A percentile compares a stretch with the other conserved stretches of the same genome.
These are phyloP conservation scores for Porphyrellus cyaneotinctus DNA, from an alignment of 768 basidiomycete genomes.

Conservation along the genomic window DNA sequence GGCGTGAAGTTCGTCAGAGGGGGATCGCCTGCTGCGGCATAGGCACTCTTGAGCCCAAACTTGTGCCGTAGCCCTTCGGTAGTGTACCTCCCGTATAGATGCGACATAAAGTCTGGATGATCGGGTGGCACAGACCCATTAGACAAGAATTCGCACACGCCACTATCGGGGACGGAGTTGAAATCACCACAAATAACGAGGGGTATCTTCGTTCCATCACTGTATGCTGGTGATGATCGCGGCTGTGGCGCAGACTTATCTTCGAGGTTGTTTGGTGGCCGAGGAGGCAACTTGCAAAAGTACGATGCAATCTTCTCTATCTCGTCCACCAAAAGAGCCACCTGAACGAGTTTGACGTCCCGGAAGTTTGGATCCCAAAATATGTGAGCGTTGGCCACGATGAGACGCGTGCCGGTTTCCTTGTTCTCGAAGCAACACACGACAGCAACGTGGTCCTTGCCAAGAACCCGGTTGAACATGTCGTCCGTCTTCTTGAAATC, in stretches of 20 bases:
- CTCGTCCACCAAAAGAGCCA: slow-evolving; percentile 89
- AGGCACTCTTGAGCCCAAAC: slow-evolving; percentile 81
- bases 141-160: slow-evolving; percentile 88
- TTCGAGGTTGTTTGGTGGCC: slow-evolving; percentile 38
- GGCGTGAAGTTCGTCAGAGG: slow-evolving; percentile 89
- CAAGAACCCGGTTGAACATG: slow-evolving; percentile 98
- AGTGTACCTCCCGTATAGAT: slow-evolving; percentile 92
- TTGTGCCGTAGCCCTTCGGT: slow-evolving; percentile 79
- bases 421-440: slow-evolving; percentile 83
- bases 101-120: slow-evolving; percentile 90
- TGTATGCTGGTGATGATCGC: slow-evolving; percentile 63
- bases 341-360: slow-evolving; percentile 97
- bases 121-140: slow-evolving; percentile 63
- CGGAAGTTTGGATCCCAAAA: slow-evolving; percentile 90
- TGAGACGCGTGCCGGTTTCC: slow-evolving; percentile 79
- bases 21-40: slow-evolving; percentile 56
- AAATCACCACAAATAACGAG: slow-evolving; percentile 91
- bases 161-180: slow-evolving; percentile 83
- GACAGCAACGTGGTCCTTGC: slow-evolving; percentile 91
- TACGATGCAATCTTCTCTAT: slow-evolving; percentile 82
- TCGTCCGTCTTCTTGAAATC: slow-evolving; percentile 98
- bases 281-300: slow-evolving; percentile 81
- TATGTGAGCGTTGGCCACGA: slow-evolving; percentile 89
- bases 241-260: slow-evolving; percentile 27
- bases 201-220: slow-evolving; percentile 87